Base-by-base conservation (phyloP, 2,329 filamentous ascomycete genomes). In the Plenodomus tracheiphilus region DNA sequence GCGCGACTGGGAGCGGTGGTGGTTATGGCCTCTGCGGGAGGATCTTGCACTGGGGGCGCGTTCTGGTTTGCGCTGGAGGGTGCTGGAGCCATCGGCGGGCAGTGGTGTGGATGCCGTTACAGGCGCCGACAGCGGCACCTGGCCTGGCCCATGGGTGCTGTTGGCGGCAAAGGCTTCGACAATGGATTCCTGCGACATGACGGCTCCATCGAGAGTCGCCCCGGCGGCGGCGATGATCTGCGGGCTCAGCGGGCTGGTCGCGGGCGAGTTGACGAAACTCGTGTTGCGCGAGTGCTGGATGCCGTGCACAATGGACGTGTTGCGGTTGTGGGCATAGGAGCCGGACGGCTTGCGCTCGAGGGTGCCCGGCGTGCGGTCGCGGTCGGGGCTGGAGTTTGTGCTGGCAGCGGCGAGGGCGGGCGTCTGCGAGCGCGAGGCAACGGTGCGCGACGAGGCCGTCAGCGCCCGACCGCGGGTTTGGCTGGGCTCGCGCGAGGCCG, bases 241-340 rank as follows among this genome's bases (percentile, higher is more conserved):
- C 46, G 91, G 90, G 72, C 90, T 96, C 64, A 97, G 79, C 49
- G 93, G 93, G 71, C 89, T 96, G 21, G 87, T 76, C 37, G 79
- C 87, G 30, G 87, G 84, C 47, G 88, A 85, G 69, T 89, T 91
- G 57, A 86, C 85, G 66, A 88, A 85, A 75, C 92, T 97, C 62
- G 91, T 88, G 81, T 95, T 96, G 74, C 93, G 78, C 47, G 83
- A 88, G 74, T 99, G 94, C 72, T 96, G 92, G 60, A 96, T 86
- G 65, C 94, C 93, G 84, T 97, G 90, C 48, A 97, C 92, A 62
- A 97, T 97, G 41, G 93, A 97, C 0, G 93, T 96, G 76, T 99
- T 91, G 46, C 94, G 87, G 75, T 97, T 91, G 72, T 99, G 92
- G 51, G 89, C 90, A 79, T 97, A 87, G 15, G 80, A 81, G 50